Percentiles rank a stretch among this genome's conserved stretches.
Conservation (phyloP, 2,329 filamentous ascomycete species). For the Hypomyces rosellus region DNA sequence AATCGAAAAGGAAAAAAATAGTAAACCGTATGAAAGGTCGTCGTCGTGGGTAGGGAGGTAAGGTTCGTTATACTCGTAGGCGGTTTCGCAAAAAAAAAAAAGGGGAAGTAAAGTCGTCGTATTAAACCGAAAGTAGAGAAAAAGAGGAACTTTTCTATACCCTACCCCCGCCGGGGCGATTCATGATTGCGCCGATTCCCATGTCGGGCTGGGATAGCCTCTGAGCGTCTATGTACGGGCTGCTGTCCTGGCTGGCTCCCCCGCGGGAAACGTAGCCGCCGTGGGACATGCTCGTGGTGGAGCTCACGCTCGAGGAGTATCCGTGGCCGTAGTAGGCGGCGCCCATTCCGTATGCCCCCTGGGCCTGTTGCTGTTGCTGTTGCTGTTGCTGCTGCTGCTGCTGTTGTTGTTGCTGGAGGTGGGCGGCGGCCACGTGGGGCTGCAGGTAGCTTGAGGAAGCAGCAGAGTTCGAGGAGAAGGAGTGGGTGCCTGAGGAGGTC, state of each 20-base stretch:
- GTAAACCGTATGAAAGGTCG: neutral
- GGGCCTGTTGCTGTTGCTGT: slow-evolving; percentile 15
- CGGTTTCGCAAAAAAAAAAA: no score
- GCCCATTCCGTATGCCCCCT: slow-evolving; percentile 20
- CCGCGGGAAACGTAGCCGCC: slow-evolving; percentile 27
- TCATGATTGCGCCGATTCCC: slow-evolving; percentile 55
- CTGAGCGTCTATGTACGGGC: slow-evolving; percentile 42
- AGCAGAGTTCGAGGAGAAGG: slow-evolving; percentile 31
- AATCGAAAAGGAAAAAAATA: neutral
- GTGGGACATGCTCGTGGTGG: slow-evolving; percentile 34
- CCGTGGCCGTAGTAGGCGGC: slow-evolving; percentile 30
- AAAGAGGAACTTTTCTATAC: slow-evolving; percentile 7
- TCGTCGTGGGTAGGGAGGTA: neutral
- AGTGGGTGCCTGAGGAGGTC: slow-evolving; percentile 37
- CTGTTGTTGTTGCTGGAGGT: slow-evolving; percentile 13
- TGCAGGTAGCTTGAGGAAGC: slow-evolving; percentile 17
- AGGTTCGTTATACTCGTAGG: neutral
- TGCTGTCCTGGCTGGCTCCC: slow-evolving; percentile 30
- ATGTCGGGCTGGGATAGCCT: slow-evolving; percentile 53
- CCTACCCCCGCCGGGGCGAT: slow-evolving; percentile 35
- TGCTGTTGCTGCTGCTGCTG: slow-evolving; percentile 19
- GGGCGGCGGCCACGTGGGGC: slow-evolving; percentile 17
- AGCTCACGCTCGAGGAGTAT: slow-evolving; percentile 51
- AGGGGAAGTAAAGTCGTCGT: no score
- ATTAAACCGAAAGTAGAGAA: neutral